phyloP scores from a whole-genome alignment of 257 asterid species.

The Lithospermum erythrorhizon region DNA sequence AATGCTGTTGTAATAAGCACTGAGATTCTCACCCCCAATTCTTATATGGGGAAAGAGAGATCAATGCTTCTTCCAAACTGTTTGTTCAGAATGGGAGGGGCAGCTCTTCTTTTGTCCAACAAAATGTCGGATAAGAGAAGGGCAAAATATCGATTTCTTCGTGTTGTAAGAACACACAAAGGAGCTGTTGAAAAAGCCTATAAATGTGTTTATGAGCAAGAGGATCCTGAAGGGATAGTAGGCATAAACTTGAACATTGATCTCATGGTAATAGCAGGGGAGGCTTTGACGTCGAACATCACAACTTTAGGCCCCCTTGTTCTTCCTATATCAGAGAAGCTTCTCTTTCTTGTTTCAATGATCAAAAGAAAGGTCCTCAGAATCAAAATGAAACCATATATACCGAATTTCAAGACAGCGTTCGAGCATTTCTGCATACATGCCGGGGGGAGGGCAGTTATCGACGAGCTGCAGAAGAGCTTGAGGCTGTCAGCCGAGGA shows the following conservation, averaged over 20 bases:
- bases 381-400: constrained; percentile 26
- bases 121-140: background rate
- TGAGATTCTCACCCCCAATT: background rate
- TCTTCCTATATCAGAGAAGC: constrained; percentile 53
- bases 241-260: constrained; percentile 46
- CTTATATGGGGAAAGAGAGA: background rate
- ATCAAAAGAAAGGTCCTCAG: constrained; percentile 26
- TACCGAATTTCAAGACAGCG: constrained; percentile 50
- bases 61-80: constrained; percentile 1
- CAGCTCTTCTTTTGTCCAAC: background rate
- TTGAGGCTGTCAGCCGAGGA: constrained; percentile 40
- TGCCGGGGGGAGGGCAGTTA: constrained; percentile 71
- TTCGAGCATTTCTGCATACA: constrained; percentile 72
- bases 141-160: constrained; percentile 1
- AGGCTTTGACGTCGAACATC: constrained; percentile 49
- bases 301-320: constrained; percentile 56
- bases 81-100: constrained; percentile 1
- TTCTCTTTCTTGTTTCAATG: constrained; percentile 27
- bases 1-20: background rate
- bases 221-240: constrained; percentile 36
- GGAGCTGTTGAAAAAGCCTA: constrained; percentile 24
- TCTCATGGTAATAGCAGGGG: constrained; percentile 50
- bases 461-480: constrained; percentile 55
- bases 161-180: constrained; percentile 12
- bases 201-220: constrained; percentile 43